Base-by-base conservation (phyloP, 345 rosid genomes). In the Acer saccharum region DNA sequence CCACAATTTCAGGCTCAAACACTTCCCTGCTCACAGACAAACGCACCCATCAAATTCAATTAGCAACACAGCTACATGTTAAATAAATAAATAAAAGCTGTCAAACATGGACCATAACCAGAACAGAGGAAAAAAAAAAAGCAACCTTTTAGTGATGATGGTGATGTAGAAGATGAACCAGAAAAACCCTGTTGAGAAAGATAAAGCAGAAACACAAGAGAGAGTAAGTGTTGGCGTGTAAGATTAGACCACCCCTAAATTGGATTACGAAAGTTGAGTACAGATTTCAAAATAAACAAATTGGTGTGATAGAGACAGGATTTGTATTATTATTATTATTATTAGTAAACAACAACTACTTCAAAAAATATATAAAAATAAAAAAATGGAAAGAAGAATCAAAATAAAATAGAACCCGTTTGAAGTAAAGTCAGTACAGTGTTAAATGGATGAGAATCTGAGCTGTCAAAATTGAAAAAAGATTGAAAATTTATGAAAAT, bases 161-260 rank as follows among this genome's bases (percentile, higher is more conserved):
- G 43, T 20, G 67, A 61, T 13, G 62, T 2, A 16, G 44, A 66
- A 35, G 46, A 10, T 39, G 46, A 67, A n/a, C 6, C 10, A 3
- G 18, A 67, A 60, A 35, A 35, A 44, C 54, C 14, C 69, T 48
- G 68, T 44, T 18, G 74, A 18, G 67, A 72, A n/a, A 18, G 73
- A 17, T 54, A 32, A 17, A 68, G 23, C 54, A 44, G 11, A 32
- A 2, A 3, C 50, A 3, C 39, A 29, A 32, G 10, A 3, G n/a
- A 74, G 29, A 10, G 21, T 5, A 14, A 11, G 60, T 39, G 80
- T 66, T 88, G 50, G 91, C 94, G 89, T 87, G 89, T 65, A 82
- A 74, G 88, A 78, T 52, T 82, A 72, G 70, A 61, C 77, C 71
- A 65, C 63, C 25, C 55, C 23, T 18, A 20, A 66, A 69, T 43